Evolutionary conservation across 2,329 filamentous ascomycete genomes (phyloP), one percentile per base, ranked within the genome.

Genomic region (Penicillium olsonii): DNA sequence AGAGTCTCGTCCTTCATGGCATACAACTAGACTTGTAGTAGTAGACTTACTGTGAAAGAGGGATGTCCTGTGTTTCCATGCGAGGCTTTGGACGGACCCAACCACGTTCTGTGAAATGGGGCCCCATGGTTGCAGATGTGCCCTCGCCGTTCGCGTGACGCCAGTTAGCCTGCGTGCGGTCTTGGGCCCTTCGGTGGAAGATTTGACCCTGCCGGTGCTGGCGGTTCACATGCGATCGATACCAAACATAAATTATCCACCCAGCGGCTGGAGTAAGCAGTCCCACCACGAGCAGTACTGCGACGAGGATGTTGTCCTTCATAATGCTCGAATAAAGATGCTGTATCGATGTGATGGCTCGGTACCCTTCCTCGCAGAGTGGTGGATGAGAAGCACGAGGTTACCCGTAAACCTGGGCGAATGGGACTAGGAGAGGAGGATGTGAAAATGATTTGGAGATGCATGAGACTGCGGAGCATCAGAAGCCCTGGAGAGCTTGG

Each of bases 251-350:
- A 15, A 44, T 17, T 2, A 54, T 1, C 47, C 47, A 56, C 0
- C 39, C 53, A 12, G 51, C 27, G 1, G 29, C 19, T 7, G 45
- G 24, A 5, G 44, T 18, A 10, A 22, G 9, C 4, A 59, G 14
- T 8, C 44, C 29, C 5, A 52, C 34, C 10, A 40, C 18, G 20
- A 61, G 39, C 14, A 60, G 27, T 9, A 55, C 17, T 1, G 46
- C 53, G n/a, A 62, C 45, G 1, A 58, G 12, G 14, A 44, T 11
- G 34, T 60, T 61, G 9, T 40, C 37, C 9, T 55, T 11, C 60
- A 62, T 61, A n/a, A n/a, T 49, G 31, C 17, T 7, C 45, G 10
- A 15, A 27, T 44, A 6, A 17, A 24, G 27, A 20, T 0, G 4
- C 5, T 11, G 15, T 1, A 2, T 19, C 17, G 27, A 18, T n/a